Percentiles rank a stretch among this genome's conserved stretches.
Conservation (phyloP, 1,284 basidiomycete genomes). For the Schizophyllum amplum region DNA sequence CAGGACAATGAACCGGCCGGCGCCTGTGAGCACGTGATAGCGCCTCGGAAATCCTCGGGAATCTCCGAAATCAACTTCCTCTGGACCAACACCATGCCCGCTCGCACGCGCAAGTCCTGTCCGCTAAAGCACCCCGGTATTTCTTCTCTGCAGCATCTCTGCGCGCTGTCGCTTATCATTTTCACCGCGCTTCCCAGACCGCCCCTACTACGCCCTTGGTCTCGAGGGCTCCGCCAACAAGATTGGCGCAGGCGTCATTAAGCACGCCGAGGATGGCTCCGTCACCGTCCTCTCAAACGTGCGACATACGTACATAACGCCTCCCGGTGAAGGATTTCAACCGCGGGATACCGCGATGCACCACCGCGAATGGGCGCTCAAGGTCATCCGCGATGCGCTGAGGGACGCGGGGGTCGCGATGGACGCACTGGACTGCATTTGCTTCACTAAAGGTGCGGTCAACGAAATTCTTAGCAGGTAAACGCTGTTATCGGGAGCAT, state of each 20-base stretch:
- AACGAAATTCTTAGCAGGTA: background rate
- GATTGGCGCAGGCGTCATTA: slow-evolving; percentile 92
- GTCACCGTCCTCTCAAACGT: slow-evolving; percentile 74
- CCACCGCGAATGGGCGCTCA: slow-evolving; percentile 88
- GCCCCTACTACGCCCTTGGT: slow-evolving; percentile 70
- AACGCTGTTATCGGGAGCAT: background rate
- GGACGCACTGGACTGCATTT: slow-evolving; percentile 86
- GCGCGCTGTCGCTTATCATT: background rate
- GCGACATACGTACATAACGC: slow-evolving; percentile 97
- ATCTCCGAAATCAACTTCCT: background rate
- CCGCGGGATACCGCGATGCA: slow-evolving; percentile 94
- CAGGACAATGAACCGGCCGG: no score
- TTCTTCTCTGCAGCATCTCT: background rate
- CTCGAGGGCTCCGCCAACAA: slow-evolving; percentile 98
- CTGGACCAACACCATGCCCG: slow-evolving; percentile 20
- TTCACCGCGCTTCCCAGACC: slow-evolving; percentile 33
- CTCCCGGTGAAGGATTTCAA: slow-evolving; percentile 95
- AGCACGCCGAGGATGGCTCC: slow-evolving; percentile 67
- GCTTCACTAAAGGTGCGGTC: slow-evolving; percentile 85
- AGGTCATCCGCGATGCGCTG: slow-evolving; percentile 80
- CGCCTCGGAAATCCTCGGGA: slow-evolving; percentile 20
- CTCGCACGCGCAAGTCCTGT: slow-evolving; percentile 22
- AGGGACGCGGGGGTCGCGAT: slow-evolving; percentile 64
- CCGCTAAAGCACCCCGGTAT: slow-evolving; percentile 24
- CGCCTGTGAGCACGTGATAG: slow-evolving; percentile 16